Base-by-base conservation (phyloP, 2,329 filamentous ascomycete species). In the Colletotrichum camelliae region DNA sequence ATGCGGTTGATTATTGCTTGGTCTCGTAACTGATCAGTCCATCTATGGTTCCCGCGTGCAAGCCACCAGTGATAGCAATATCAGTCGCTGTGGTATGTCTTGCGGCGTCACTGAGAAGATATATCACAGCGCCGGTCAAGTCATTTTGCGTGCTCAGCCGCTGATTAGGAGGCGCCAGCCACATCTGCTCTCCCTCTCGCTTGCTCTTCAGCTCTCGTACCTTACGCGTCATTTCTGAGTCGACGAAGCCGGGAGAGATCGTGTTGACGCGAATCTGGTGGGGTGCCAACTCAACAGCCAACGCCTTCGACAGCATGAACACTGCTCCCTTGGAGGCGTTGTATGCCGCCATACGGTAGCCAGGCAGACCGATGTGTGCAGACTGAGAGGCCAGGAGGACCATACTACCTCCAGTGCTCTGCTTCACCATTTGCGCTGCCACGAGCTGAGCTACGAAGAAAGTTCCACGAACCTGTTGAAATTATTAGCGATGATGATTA, bases 81-180 rank as follows among this genome's bases (percentile, higher is more conserved):
- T 88, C 87, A 3, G 84, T 81, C 2, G 83, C 86, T 0, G 86
- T 88, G 5, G 86, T 88, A 76, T 85, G 85, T 15, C 81, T 79
- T 24, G 86, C 80, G 9, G 86, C 87, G 78, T 89, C 87, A 61
- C 85, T 86, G 29, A 88, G 77, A 18, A 88, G 78, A 74, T 88
- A 88, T 10, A 86, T 80, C 5, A 85, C 83, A 2, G 86, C 85
- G 1, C 82, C 84, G 0, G 84, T 86, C 5, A 88, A 81, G 76
- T 88, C 87, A 33, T 85, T 84, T 74, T 84, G 83, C 1, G 80
- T 85, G 60, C 85, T 85, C 18, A 87, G 77, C 8, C 86, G 80
- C 73, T 84, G 81, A 33, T 85, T 81, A 0, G 85, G 86, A 4
- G 86, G 84, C 5, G 82, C 81, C 60, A 84, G 72, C 80, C 83